phyloP scores from a whole-genome alignment of 2,329 filamentous ascomycete genomes.

The Phialophora expanda region DNA sequence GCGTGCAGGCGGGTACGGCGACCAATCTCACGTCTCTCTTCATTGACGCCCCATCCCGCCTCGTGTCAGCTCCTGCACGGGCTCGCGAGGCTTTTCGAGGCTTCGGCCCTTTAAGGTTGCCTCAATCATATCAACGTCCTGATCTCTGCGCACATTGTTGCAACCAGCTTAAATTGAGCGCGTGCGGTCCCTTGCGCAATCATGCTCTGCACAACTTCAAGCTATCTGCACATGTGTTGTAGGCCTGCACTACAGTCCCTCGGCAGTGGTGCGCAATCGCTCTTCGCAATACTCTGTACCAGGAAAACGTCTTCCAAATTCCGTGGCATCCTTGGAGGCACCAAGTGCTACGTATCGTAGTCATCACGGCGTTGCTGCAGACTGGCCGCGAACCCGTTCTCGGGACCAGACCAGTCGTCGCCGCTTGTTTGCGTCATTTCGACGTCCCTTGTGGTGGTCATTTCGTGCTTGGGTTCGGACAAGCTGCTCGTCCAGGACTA shows the following conservation, averaged over 20 bases:
- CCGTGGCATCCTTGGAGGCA: not conserved
- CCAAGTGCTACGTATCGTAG: no score
- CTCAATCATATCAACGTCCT: not conserved
- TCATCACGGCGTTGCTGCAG: no score
- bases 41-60: not conserved
- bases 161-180: not conserved
- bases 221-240: not conserved
- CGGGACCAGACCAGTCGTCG: not conserved
- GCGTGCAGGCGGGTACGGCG: not conserved
- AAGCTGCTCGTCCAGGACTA: no score
- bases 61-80: not conserved
- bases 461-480: no score
- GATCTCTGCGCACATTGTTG: slow-evolving; percentile 34
- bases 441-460: slow-evolving; percentile 1
- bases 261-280: not conserved
- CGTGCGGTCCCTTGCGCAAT: slow-evolving; percentile 11
- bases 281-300: not conserved
- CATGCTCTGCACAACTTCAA: slow-evolving; percentile 7
- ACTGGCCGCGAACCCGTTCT: no score
- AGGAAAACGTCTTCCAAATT: not conserved
- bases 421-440: not conserved
- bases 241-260: not conserved
- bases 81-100: not conserved
- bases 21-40: not conserved
- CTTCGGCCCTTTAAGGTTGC: not conserved